These are phyloP conservation scores for Podaxis pistillaris DNA, from an alignment of 768 basidiomycete genomes.

Conservation along the genomic window DNA sequence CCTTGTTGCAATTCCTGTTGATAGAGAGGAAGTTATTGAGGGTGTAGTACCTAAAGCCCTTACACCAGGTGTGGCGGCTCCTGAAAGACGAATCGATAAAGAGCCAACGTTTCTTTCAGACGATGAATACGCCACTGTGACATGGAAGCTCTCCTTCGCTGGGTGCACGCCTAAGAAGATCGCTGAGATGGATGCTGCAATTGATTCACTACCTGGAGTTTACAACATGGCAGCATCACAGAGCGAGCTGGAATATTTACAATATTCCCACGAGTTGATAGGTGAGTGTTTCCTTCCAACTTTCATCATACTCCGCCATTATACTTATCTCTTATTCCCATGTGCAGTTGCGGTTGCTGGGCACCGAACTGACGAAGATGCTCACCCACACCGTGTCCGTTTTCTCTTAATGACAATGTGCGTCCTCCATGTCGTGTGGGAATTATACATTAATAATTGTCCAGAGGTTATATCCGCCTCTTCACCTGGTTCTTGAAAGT, in stretches of 20 bases:
- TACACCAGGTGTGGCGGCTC: background rate
- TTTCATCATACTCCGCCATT: too few relatives aligned
- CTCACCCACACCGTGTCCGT: slow-evolving; percentile 27
- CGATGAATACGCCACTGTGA: slow-evolving; percentile 27
- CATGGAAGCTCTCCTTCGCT: slow-evolving; percentile 32
- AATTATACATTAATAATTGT: background rate
- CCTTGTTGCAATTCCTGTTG: slow-evolving; percentile 29
- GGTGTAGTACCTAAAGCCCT: background rate
- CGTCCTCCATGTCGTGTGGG: background rate
- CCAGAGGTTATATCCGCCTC: slow-evolving; percentile 16
- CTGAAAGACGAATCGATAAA: background rate
- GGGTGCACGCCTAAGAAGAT: slow-evolving; percentile 24
- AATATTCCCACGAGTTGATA: slow-evolving; percentile 22
- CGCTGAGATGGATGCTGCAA: slow-evolving; percentile 17
- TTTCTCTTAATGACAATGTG: slow-evolving; percentile 14
- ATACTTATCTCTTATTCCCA: too few relatives aligned
- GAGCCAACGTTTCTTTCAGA: slow-evolving; percentile 7
- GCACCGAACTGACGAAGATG: slow-evolving; percentile 25
- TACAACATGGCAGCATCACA: slow-evolving; percentile 23
- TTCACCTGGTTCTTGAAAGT: slow-evolving; percentile 17
- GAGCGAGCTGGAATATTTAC: slow-evolving; percentile 18
- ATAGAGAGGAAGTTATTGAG: slow-evolving; percentile 27
- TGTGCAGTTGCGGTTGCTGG: slow-evolving; percentile 24
- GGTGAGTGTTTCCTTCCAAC: slow-evolving; percentile 19
- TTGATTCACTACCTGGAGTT: background rate